A percentile compares a stretch with the other conserved stretches of the same genome.
phyloP scores from a whole-genome alignment of 345 rosid species.

The Salix brachista region DNA sequence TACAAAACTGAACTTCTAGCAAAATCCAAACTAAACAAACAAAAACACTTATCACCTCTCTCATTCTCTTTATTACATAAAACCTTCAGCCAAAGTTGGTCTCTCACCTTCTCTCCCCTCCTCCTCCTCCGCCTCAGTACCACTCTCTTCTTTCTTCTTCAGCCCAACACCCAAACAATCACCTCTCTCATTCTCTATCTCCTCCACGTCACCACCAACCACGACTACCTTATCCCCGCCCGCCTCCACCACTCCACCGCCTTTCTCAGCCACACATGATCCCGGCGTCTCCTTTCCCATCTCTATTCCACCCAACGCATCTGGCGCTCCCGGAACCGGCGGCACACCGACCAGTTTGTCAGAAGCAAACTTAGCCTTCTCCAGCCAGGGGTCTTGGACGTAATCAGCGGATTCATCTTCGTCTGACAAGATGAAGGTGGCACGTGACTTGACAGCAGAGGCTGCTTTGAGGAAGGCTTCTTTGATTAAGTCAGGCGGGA shows the following conservation, averaged over 20 bases:
- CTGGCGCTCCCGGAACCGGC: neutral
- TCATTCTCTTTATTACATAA: conserved; percentile 14
- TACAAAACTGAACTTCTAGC: neutral
- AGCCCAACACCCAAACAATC: conserved; percentile 34
- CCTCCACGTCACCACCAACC: conserved; percentile 22
- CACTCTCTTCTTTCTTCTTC: conserved; percentile 10
- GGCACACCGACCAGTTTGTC: neutral
- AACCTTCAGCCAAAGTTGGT: conserved; percentile 41
- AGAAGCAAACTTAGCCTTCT: neutral
- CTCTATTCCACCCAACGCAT: conserved; percentile 19
- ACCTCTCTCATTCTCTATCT: conserved; percentile 13
- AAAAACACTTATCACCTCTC: too few relatives aligned
- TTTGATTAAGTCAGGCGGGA: conserved; percentile 56
- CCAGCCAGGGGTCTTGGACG: conserved; percentile 20
- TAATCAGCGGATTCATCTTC: neutral
- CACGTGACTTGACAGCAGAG: conserved; percentile 47
- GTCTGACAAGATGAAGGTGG: conserved; percentile 31
- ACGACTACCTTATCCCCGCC: conserved; percentile 26
- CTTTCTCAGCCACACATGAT: conserved; percentile 31
- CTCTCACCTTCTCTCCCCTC: conserved; percentile 14
- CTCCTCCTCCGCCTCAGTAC: conserved; percentile 4
- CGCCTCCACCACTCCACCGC: conserved; percentile 19
- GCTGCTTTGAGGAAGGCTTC: conserved; percentile 73
- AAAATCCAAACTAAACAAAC: neutral
- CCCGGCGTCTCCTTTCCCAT: conserved; percentile 6